Evolutionary conservation across 768 basidiomycete genomes (phyloP), one percentile per base, ranked within the genome.

Genomic region (Panaeolus cyanescens): DNA sequence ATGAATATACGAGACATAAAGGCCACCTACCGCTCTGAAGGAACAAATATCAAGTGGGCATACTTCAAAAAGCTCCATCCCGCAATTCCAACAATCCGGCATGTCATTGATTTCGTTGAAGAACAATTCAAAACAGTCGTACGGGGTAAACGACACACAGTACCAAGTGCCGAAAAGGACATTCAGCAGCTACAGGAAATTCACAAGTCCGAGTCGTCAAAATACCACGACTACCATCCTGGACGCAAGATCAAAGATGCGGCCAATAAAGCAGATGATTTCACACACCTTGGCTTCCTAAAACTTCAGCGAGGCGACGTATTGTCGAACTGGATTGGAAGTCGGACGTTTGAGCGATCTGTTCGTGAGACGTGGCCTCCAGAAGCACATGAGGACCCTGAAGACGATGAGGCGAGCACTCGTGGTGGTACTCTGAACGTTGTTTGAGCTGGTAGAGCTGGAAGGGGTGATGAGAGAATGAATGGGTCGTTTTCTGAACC

Each of bases 1-100:
- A 67, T 73, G 25, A 78, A 77, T 57, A 71, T 80, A 32, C 71
- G 69, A 62, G 75, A 75, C 37, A 71, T 77, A 3, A 78, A 79
- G 61, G 73, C 74, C 1, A 77, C 71, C 3, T 70, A 75, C 64
- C 67, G 67, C 0, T 73, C 73, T 4, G 64, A 71, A 55, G 77
- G 76, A 0, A 75, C 76, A 6, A 68, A 69, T 33, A 63, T 69
- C 12, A 68, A 68, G 19, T 74, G 71, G 76, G 64, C 71, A 10
- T 72, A 71, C 39, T 22, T 79, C 33, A 66, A 72, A 39, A 72
- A 70, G n/a, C 54, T 75, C 0, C 71, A 71, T 59, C 76, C 77
- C 9, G 71, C 74, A 0, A 75, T 78, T 20, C 74, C 65, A 17
- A 59, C 61, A 1, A 67, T 77, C 15, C 62, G 67, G 1, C 56